These are phyloP conservation scores for Leccinum fuscescens DNA, from an alignment of 1,284 basidiomycete genomes.

Conservation along the genomic window DNA sequence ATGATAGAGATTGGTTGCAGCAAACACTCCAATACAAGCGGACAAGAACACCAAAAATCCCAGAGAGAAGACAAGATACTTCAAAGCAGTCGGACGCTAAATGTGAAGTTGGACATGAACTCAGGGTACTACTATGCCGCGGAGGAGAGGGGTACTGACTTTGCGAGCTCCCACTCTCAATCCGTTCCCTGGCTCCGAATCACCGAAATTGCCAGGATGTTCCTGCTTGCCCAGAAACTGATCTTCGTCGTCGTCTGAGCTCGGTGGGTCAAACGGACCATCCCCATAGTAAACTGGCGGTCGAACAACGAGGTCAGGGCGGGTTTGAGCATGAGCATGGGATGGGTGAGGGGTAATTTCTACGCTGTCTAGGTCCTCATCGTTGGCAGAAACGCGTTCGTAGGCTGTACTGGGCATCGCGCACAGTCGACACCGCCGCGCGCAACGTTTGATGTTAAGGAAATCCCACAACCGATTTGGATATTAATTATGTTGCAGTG, in stretches of 20 bases:
- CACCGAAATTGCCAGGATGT: conserved; percentile 13
- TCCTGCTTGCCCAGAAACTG: conserved; percentile 42
- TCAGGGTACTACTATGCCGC: neutral
- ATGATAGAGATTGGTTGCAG: conserved; percentile 62
- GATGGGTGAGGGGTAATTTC: conserved; percentile 2
- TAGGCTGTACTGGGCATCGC: conserved; percentile 28
- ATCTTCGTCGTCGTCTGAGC: conserved; percentile 63
- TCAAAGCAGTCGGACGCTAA: conserved; percentile 49
- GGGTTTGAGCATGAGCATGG: neutral
- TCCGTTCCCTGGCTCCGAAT: conserved; percentile 32
- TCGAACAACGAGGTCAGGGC: conserved; percentile 19
- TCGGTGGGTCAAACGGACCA: conserved; percentile 68
- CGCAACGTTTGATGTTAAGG: neutral
- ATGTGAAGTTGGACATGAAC: conserved; percentile 6
- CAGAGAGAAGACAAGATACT: conserved; percentile 55
- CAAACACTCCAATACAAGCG: conserved; percentile 64
- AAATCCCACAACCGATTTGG: conserved; percentile 4
- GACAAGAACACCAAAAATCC: conserved; percentile 54
- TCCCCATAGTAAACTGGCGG: conserved; percentile 66
- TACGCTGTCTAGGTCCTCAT: conserved; percentile 20
- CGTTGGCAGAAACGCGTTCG: conserved; percentile 25
- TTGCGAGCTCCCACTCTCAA: conserved; percentile 39
- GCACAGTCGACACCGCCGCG: neutral
- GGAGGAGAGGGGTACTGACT: conserved; percentile 25
- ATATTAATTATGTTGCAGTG: conserved; percentile 4